phyloP scores from a whole-genome alignment of 768 basidiomycete genomes.

The Boletellus emodensis region DNA sequence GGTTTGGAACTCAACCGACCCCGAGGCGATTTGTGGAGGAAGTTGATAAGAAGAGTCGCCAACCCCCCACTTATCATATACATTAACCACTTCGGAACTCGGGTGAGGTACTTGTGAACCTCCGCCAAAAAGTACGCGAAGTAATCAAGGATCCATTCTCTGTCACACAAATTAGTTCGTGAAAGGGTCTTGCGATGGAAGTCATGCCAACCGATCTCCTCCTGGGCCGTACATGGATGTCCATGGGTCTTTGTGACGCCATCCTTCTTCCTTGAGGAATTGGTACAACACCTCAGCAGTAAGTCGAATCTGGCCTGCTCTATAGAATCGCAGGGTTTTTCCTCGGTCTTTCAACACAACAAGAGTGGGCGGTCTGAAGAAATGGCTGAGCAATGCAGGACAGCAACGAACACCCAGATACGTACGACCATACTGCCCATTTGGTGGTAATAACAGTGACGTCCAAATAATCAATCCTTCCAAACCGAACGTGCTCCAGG shows the following conservation, averaged over 20 bases:
- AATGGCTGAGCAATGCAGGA: background rate
- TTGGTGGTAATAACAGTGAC: conserved; percentile 81
- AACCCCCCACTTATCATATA: conserved; percentile 60
- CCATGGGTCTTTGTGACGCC: conserved; percentile 67
- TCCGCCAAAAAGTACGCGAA: conserved; percentile 47
- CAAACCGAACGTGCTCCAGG: conserved; percentile 73
- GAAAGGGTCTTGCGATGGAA: background rate
- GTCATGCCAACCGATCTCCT: conserved; percentile 55
- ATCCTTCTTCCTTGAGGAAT: conserved; percentile 64
- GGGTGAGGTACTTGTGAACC: conserved; percentile 48
- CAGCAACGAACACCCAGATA: conserved; percentile 12
- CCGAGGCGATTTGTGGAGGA: conserved; percentile 47
- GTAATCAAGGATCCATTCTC: conserved; percentile 66
- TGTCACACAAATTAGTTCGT: conserved; percentile 27
- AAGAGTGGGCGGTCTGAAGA: conserved; percentile 66
- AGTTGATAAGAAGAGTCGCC: conserved; percentile 62
- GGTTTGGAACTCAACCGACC: conserved; percentile 4
- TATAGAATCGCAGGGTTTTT: conserved; percentile 77
- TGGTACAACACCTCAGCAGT: conserved; percentile 56
- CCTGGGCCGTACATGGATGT: conserved; percentile 66
- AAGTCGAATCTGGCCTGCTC: conserved; percentile 57
- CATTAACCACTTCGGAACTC: conserved; percentile 70
- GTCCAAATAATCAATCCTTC: conserved; percentile 82
- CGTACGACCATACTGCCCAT: conserved; percentile 83
- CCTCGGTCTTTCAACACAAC: conserved; percentile 71